These are phyloP conservation scores for Erythrophleum ivorense DNA, from an alignment of 331 rosid species.

Conservation along the genomic window DNA sequence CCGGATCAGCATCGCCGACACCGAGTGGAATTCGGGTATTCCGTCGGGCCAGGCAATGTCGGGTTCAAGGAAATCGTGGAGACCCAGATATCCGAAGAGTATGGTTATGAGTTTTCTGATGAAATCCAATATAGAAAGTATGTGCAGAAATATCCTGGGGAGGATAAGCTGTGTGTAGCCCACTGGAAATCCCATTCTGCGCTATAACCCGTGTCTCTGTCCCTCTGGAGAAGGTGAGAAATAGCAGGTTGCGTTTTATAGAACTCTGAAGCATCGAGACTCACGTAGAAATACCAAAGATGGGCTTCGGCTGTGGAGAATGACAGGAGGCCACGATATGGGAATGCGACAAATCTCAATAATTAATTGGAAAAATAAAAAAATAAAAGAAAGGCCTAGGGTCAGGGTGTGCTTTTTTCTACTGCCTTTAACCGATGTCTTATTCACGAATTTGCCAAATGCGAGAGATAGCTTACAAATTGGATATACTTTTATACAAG, in stretches of 20 bases:
- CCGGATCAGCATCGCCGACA: constrained; percentile 57
- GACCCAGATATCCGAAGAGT: constrained; percentile 57
- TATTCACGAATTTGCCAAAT: constrained; percentile 13
- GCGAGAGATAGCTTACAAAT: background rate
- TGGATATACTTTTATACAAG: background rate
- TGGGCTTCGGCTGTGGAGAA: constrained; percentile 41
- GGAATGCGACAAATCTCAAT: constrained; percentile 11
- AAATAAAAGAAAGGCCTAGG: background rate
- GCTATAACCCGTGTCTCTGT: too few species aligned
- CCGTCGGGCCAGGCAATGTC: constrained; percentile 61
- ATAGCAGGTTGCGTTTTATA: constrained; percentile 27
- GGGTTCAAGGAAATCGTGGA: constrained; percentile 64
- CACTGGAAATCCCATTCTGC: constrained; percentile 77
- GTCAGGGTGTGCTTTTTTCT: background rate
- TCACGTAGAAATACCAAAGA: constrained; percentile 41
- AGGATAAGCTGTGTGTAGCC: constrained; percentile 68
- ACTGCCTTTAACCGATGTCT: constrained; percentile 18
- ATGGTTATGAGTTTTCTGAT: constrained; percentile 56
- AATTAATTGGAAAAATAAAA: constrained; percentile 8
- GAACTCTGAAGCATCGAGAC: background rate
- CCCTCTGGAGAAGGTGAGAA: background rate
- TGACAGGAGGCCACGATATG: constrained; percentile 11
- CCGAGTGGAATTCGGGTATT: constrained; percentile 53
- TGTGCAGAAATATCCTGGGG: constrained; percentile 68
- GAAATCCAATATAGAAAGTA: constrained; percentile 59